Conservation (phyloP, 129 eudicot species). For the Lactuca saligna region DNA sequence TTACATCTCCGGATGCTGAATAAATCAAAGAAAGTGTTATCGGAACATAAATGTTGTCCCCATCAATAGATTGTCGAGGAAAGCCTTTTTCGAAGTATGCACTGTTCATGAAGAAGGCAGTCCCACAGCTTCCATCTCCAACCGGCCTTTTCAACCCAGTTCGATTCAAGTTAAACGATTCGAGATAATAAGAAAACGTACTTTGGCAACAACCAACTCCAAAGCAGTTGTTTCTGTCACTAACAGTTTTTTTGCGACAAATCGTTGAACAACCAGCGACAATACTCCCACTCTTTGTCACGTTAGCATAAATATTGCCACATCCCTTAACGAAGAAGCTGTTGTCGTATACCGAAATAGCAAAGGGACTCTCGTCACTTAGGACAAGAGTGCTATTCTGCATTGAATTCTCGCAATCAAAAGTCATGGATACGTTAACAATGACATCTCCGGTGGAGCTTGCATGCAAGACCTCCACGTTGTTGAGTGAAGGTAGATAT, state of each 20-base stretch:
- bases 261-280: conserved; percentile 16
- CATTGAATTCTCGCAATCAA: conserved; percentile 16
- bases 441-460: conserved; percentile 3
- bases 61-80: background rate
- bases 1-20: too few relatives aligned
- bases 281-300: background rate
- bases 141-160: background rate
- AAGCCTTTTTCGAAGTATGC: background rate
- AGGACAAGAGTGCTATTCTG: conserved; percentile 4
- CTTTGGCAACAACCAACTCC: conserved; percentile 34
- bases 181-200: conserved; percentile 16
- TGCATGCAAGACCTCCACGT: conserved; percentile 11
- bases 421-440: conserved; percentile 17
- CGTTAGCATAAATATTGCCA: conserved; percentile 11
- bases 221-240: conserved; percentile 6
- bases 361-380: conserved; percentile 16
- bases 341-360: conserved; percentile 10
- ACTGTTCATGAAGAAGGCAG: conserved; percentile 5
- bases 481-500: conserved; percentile 20
- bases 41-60: conserved; percentile 5
- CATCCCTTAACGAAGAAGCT: conserved; percentile 19
- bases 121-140: conserved; percentile 26
- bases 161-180: conserved; percentile 4
- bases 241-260: background rate
- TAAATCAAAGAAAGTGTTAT: conserved; percentile 13